A percentile compares a stretch with the other conserved stretches of the same genome.
phyloP scores from a whole-genome alignment of 2,329 filamentous ascomycete species.

The Purpureocillium takamizusanense region DNA sequence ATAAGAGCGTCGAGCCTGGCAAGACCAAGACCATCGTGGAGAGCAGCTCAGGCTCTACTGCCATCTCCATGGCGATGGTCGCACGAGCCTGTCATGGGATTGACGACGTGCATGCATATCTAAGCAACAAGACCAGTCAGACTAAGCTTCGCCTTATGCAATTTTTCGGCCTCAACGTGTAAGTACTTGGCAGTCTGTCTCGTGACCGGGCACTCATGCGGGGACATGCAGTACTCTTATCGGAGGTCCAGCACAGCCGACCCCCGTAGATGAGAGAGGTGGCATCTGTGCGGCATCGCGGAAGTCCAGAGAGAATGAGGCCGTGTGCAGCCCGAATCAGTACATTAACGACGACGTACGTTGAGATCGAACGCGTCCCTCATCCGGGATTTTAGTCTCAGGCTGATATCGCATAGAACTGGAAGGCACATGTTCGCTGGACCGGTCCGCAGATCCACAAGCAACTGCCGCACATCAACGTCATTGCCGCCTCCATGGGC shows the following conservation, averaged over 20 bases:
- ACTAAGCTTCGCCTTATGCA: constrained; percentile 22
- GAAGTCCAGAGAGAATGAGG: constrained; percentile 18
- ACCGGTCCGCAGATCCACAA: constrained; percentile 49
- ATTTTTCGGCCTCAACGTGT: constrained; percentile 24
- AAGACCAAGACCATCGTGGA: constrained; percentile 47
- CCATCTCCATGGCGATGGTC: constrained; percentile 43
- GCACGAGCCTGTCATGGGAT: constrained; percentile 26
- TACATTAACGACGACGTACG: constrained; percentile 23
- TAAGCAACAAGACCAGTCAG: constrained; percentile 37
- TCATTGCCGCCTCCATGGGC: constrained; percentile 47
- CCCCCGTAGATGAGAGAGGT: constrained; percentile 20
- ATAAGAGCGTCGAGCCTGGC: constrained; percentile 31
- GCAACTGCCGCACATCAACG: constrained; percentile 46
- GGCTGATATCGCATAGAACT: constrained; percentile 27
- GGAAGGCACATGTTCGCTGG: constrained; percentile 46
- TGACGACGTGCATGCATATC: constrained; percentile 30
- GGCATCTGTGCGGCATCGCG: constrained; percentile 19
- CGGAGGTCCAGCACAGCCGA: constrained; percentile 23
- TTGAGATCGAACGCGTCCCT: background rate
- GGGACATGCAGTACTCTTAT: constrained; percentile 20
- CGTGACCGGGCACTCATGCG: too few relatives aligned
- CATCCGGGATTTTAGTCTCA: too few relatives aligned
- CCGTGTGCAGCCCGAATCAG: constrained; percentile 21
- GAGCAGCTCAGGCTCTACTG: constrained; percentile 52
- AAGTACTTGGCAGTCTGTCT: constrained; percentile 15